phyloP scores from a whole-genome alignment of 306 rosid species.

The Delonix regia region DNA sequence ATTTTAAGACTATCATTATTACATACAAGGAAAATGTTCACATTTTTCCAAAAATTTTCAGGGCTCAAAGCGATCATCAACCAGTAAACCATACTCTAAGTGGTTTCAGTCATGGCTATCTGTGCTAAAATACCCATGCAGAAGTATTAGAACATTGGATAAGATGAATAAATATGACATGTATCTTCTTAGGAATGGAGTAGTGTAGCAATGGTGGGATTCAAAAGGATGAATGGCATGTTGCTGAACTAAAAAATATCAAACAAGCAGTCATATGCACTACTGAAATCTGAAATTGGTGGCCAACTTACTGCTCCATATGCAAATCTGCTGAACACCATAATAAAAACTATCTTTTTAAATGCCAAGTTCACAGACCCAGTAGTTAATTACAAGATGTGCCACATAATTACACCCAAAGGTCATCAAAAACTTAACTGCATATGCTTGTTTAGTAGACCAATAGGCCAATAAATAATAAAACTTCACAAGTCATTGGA shows the following conservation, averaged over 20 bases:
- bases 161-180: neutral
- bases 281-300: neutral
- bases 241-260: neutral
- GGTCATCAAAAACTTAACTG: neutral
- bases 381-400: neutral
- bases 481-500: neutral
- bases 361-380: neutral
- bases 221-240: neutral
- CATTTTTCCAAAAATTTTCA: neutral
- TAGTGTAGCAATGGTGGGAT: constrained; percentile 18
- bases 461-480: neutral
- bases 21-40: neutral
- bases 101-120: neutral
- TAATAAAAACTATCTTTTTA: neutral
- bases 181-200: neutral
- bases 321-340: neutral
- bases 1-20: neutral
- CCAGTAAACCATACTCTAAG: constrained; percentile 3
- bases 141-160: neutral
- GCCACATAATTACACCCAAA: neutral
- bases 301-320: neutral
- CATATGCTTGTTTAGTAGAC: neutral
- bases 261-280: neutral
- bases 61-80: neutral
- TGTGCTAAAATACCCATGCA: neutral